These are phyloP conservation scores for Phytophthora citricola DNA, from an alignment of 352 stramenopile genomes.

Conservation along the genomic window DNA sequence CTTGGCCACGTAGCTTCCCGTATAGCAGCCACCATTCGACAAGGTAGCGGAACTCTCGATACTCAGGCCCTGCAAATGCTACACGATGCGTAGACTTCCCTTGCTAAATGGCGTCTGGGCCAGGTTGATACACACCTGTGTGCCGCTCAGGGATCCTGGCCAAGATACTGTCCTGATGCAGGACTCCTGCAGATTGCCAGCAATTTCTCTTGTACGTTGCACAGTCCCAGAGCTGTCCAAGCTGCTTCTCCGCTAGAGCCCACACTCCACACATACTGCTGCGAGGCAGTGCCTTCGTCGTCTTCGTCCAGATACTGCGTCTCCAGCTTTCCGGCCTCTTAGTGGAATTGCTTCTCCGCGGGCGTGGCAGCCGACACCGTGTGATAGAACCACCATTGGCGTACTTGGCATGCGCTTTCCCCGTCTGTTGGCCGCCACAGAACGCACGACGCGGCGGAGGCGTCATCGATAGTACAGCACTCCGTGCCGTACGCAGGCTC, in stretches of 20 bases:
- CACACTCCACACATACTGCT: slow-evolving; percentile 34
- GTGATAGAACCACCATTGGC: slow-evolving; percentile 44
- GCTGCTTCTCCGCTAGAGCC: slow-evolving; percentile 23
- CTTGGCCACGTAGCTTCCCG: slow-evolving; percentile 84
- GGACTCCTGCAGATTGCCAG: slow-evolving; percentile 54
- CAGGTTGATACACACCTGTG: slow-evolving; percentile 71
- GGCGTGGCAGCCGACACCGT: slow-evolving; percentile 65
- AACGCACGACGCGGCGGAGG: slow-evolving; percentile 28
- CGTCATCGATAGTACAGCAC: slow-evolving; percentile 8
- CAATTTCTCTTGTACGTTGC: slow-evolving; percentile 45
- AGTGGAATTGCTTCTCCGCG: slow-evolving; percentile 39
- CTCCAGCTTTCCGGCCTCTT: slow-evolving; percentile 36
- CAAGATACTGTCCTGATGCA: slow-evolving; percentile 67
- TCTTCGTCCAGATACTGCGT: slow-evolving; percentile 11
- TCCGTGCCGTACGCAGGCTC: neutral
- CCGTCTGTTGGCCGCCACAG: slow-evolving; percentile 47
- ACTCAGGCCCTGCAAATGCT: slow-evolving; percentile 78
- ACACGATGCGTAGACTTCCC: slow-evolving; percentile 80
- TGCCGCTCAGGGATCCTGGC: slow-evolving; percentile 70
- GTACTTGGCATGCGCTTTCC: slow-evolving; percentile 24
- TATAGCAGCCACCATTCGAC: slow-evolving; percentile 32
- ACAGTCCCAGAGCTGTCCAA: slow-evolving; percentile 16
- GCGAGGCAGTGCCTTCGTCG: slow-evolving; percentile 5
- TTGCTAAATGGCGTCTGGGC: slow-evolving; percentile 87
- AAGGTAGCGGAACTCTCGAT: slow-evolving; percentile 26